Evolutionary conservation across 2,329 filamentous ascomycete species (phyloP), one percentile per base, ranked within the genome.

Genomic region (Endocalyx cinctus): DNA sequence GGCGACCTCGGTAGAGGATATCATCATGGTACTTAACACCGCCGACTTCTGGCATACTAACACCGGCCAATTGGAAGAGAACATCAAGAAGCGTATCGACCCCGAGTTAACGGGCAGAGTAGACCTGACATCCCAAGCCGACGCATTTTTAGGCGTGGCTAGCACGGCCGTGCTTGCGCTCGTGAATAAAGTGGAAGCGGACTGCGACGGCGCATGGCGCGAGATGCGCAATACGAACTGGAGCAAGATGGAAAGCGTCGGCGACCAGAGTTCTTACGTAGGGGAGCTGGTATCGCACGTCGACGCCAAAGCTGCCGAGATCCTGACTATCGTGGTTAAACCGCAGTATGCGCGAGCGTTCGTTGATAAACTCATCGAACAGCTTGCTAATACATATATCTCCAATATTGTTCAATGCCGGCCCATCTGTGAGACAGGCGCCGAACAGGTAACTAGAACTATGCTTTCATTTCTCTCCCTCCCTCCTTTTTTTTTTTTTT

Each of bases 161-260:
- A 90, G 86, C 53, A 84, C 88, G 10, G 83, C 87, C 4, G 84
- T 98, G 5, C 73, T 92, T 31, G 77, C 84, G 1, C 70, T 98
- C 28, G 89, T 97, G 5, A 81, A 85, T 40, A 82, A 81, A 51
- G 85, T 95, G 5, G 89, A 95, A 55, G 59, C 81, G 1, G 83
- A 84, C 33, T 84, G 88, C 48, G 90, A 97, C 45, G 77, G 84
- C 0, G 82, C 83, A 12, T 98, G 90, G 92, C 79, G 89, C 36
- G 92, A 97, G 65, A 98, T 98, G 92, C 84, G 82, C 43, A 95
- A 96, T 55, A 94, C 84, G 1, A 85, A 89, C 30, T 98, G 92
- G 92, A 85, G 82, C 58, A 88, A 84, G 44, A 85, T 98, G 70
- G 92, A 97, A 48, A 84, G 76, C 39, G 92, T 95, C 4, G 87